Conservation (phyloP, 1,284 basidiomycete species). For the Pulveroboletus ridleyi region DNA sequence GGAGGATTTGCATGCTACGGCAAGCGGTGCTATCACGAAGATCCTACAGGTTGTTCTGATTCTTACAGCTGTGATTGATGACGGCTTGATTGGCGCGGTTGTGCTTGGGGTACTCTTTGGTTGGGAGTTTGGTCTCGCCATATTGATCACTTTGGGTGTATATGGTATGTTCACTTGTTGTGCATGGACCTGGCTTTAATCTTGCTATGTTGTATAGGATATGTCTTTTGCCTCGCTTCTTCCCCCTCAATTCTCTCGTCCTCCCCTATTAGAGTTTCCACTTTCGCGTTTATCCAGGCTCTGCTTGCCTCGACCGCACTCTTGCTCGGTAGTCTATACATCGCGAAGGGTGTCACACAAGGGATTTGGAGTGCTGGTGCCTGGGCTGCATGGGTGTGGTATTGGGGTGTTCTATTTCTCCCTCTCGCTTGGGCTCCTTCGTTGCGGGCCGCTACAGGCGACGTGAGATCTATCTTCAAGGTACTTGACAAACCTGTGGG, state of each 20-base stretch:
- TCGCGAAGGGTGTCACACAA: slow-evolving; percentile 38
- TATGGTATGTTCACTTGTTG: slow-evolving; percentile 58
- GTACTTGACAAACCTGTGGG: slow-evolving; percentile 82
- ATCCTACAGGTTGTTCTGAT: slow-evolving; percentile 90
- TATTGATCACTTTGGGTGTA: slow-evolving; percentile 78
- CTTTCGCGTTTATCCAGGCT: slow-evolving; percentile 80
- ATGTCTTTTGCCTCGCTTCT: slow-evolving; percentile 21
- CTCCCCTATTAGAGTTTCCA: slow-evolving; percentile 41
- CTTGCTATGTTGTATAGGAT: slow-evolving; percentile 18
- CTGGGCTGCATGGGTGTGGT: slow-evolving; percentile 39
- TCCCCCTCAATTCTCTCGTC: slow-evolving; percentile 18
- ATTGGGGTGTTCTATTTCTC: slow-evolving; percentile 36
- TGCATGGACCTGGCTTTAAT: slow-evolving; percentile 3
- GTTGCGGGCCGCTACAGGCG: slow-evolving; percentile 19
- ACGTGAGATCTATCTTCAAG: slow-evolving; percentile 55
- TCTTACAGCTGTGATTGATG: slow-evolving; percentile 81
- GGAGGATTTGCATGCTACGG: slow-evolving; percentile 80
- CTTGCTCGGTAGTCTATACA: slow-evolving; percentile 66
- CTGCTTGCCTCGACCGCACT: slow-evolving; percentile 81
- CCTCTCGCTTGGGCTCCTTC: slow-evolving; percentile 34
- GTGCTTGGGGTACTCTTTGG: slow-evolving; percentile 71
- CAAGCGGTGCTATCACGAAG: slow-evolving; percentile 86
- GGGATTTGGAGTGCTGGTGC: slow-evolving; percentile 37
- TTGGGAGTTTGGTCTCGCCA: slow-evolving; percentile 72
- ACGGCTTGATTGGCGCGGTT: slow-evolving; percentile 73